phyloP scores from a whole-genome alignment of 2,329 filamentous ascomycete genomes.

The Parascedosporium putredinis region DNA sequence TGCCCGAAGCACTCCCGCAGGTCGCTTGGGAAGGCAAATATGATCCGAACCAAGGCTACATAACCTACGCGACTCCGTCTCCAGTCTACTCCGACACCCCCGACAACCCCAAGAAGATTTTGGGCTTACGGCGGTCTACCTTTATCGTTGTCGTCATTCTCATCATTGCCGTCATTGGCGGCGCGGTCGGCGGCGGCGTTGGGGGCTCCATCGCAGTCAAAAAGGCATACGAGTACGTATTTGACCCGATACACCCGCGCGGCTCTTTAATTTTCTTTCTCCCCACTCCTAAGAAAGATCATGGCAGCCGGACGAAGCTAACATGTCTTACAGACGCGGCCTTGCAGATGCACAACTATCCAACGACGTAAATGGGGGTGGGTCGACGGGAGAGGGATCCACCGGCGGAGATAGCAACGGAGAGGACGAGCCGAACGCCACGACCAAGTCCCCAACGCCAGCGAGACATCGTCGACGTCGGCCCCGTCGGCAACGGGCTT shows the following conservation, averaged over 20 bases:
- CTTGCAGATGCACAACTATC: not conserved
- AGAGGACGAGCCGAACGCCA: not conserved
- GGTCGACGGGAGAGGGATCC: not conserved
- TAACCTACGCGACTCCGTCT: not conserved
- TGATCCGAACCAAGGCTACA: not conserved
- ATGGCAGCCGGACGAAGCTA: too few relatives aligned
- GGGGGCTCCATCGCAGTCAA: slow-evolving; percentile 8
- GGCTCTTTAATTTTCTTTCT: not conserved
- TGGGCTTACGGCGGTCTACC: slow-evolving; percentile 4
- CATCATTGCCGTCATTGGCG: not conserved
- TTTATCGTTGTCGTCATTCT: slow-evolving; percentile 4
- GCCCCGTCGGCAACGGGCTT: not conserved
- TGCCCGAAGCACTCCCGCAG: not conserved
- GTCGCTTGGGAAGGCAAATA: not conserved
- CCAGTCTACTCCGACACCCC: not conserved
- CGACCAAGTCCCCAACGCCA: not conserved
- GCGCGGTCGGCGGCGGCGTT: slow-evolving; percentile 8
- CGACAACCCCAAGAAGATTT: slow-evolving; percentile 1
- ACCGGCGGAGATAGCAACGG: not conserved
- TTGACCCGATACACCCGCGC: not conserved
- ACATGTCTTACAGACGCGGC: not conserved
- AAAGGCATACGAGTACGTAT: slow-evolving; percentile 5
- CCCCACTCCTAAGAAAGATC: too few relatives aligned
- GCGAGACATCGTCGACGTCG: not conserved
- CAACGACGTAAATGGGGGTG: too few relatives aligned